Evolutionary conservation across 2,329 filamentous ascomycete species (phyloP).

Genomic region (Nothophaeocryptopus gaeumannii): DNA sequence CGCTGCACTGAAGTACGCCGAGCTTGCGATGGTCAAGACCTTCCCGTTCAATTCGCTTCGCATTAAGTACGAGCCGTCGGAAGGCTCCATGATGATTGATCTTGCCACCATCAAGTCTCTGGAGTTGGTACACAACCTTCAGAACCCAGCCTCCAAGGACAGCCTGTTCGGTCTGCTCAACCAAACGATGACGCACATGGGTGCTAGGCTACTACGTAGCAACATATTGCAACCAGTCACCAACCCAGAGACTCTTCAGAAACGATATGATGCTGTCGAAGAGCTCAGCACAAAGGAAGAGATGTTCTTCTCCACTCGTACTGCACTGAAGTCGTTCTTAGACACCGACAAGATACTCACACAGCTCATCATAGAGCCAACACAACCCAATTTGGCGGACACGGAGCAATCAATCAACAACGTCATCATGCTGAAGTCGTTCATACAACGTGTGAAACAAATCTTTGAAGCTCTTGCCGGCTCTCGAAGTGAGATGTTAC

Average conservation of each 20-base stretch:
- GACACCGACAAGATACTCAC: slow-evolving; percentile 80
- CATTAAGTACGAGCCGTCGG: slow-evolving; percentile 81
- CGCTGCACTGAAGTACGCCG: slow-evolving; percentile 82
- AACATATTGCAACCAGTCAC: slow-evolving; percentile 89
- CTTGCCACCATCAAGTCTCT: slow-evolving; percentile 80
- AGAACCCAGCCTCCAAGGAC: slow-evolving; percentile 72
- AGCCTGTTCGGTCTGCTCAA: slow-evolving; percentile 84
- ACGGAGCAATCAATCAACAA: slow-evolving; percentile 83
- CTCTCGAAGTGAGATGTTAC: slow-evolving; percentile 62
- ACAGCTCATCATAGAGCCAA: slow-evolving; percentile 75
- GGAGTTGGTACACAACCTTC: slow-evolving; percentile 85
- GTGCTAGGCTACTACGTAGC: slow-evolving; percentile 73
- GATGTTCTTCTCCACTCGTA: slow-evolving; percentile 74
- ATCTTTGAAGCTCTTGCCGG: slow-evolving; percentile 67
- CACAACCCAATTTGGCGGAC: slow-evolving; percentile 61
- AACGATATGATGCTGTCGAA: slow-evolving; percentile 76
- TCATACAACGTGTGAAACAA: slow-evolving; percentile 64
- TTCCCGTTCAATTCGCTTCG: slow-evolving; percentile 79
- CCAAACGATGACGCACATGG: slow-evolving; percentile 84
- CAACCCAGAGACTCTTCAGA: slow-evolving; percentile 62
- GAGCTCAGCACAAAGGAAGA: slow-evolving; percentile 80
- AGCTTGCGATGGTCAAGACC: slow-evolving; percentile 63
- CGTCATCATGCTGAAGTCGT: slow-evolving; percentile 81
- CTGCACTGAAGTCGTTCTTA: slow-evolving; percentile 71
- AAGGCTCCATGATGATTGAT: slow-evolving; percentile 95